These are phyloP conservation scores for Hypomontagnella monticulosa DNA, from an alignment of 495 filamentous ascomycete genomes.

Conservation along the genomic window DNA sequence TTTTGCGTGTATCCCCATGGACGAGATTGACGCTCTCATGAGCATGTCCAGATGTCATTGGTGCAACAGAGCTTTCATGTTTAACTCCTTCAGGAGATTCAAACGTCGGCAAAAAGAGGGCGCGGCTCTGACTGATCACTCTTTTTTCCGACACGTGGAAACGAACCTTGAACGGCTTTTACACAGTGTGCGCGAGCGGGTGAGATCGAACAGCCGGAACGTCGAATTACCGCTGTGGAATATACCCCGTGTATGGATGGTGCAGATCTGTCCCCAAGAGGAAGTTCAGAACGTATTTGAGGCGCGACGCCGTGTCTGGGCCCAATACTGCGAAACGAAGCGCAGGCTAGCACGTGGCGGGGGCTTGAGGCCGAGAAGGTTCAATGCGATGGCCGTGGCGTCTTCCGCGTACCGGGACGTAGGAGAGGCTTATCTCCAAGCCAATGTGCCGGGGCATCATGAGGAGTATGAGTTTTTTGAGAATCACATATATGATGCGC, in stretches of 20 bases:
- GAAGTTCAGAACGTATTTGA: not conserved
- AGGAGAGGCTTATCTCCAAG: conserved; percentile 10
- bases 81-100: no score
- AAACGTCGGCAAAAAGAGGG: no score
- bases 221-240: not conserved
- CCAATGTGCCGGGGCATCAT: not conserved
- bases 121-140: no score
- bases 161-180: no score
- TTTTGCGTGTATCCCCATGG: conserved; percentile 1
- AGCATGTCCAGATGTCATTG: no score
- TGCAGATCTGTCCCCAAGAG: not conserved
- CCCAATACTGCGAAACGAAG: not conserved
- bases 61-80: no score
- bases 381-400: not conserved
- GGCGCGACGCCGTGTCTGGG: conserved; percentile 3
- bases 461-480: not conserved
- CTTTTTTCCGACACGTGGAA: no score
- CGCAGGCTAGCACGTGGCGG: not conserved
- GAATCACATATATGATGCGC: not conserved
- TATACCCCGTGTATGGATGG: not conserved
- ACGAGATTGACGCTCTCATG: conserved; percentile 4
- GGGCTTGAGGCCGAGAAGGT: not conserved
- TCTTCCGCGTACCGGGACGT: not conserved
- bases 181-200: no score
- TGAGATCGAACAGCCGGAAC: no score